A percentile compares a stretch with the other conserved stretches of the same genome.
Evolutionary conservation across 2,329 filamentous ascomycete genomes (phyloP).

Genomic region (Alternaria rosae): DNA sequence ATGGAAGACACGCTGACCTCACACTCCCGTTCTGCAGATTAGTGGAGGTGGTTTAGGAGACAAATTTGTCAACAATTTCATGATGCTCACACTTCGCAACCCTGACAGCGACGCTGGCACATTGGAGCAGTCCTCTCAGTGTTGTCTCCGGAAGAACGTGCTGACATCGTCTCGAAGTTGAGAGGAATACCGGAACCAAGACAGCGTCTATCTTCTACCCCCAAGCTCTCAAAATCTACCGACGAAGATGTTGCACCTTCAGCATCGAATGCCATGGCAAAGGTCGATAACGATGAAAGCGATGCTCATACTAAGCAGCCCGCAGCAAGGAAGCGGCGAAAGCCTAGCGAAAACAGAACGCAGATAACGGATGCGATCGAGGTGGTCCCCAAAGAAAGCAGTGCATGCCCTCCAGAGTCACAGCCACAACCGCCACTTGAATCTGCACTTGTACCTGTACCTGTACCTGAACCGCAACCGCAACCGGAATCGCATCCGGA

Average conservation of each 20-base stretch:
- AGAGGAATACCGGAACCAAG: background rate
- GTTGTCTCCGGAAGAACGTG: constrained; percentile 2
- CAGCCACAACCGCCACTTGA: too few species aligned
- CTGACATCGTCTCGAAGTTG: background rate
- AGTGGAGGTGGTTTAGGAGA: background rate
- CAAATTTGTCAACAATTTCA: constrained; percentile 20
- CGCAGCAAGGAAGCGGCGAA: background rate
- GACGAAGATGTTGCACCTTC: background rate
- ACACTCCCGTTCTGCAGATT: background rate
- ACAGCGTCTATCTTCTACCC: background rate
- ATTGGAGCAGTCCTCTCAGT: constrained; percentile 2
- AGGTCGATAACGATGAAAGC: background rate
- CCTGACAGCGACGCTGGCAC: constrained; percentile 4
- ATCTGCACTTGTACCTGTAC: too few species aligned
- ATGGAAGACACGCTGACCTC: background rate
- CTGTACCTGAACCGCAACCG: too few species aligned
- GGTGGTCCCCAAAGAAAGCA: background rate
- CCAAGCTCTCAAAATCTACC: background rate
- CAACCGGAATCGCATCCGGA: background rate
- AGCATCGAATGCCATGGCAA: background rate
- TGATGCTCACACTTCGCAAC: constrained; percentile 23
- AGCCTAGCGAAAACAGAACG: background rate
- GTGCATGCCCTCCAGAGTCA: background rate
- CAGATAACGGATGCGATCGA: background rate
- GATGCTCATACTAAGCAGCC: background rate